Conservation (phyloP, 169 alveolate genomes). For the Cryptosporidium felis region DNA sequence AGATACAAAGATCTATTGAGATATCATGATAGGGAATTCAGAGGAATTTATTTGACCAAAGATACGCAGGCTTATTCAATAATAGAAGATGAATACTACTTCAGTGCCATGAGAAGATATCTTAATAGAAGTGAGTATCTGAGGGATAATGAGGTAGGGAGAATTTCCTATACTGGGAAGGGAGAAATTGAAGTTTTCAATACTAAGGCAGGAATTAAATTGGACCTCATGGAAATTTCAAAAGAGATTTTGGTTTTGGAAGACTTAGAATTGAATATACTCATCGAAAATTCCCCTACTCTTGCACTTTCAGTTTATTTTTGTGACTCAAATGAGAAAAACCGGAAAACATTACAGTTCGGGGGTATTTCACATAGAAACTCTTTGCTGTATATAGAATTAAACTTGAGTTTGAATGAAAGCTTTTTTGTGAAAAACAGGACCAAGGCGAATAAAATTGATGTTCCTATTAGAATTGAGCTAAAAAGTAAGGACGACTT, state of each 20-base stretch:
- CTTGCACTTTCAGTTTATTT: not conserved
- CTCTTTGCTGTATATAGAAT: not conserved
- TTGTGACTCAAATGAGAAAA: not conserved
- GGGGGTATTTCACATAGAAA: not conserved
- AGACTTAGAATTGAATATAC: not conserved
- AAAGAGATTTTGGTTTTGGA: not conserved
- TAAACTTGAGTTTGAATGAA: not conserved
- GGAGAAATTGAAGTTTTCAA: not conserved
- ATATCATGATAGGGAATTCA: not conserved
- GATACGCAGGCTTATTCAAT: not conserved
- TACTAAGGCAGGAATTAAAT: not conserved
- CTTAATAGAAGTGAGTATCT: not conserved
- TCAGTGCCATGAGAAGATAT: not conserved
- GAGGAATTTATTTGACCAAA: not conserved
- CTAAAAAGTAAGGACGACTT: not conserved
- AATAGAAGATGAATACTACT: not conserved
- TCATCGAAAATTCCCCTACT: not conserved
- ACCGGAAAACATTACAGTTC: not conserved
- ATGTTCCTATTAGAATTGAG: not conserved
- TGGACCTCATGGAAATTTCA: not conserved
- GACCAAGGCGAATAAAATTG: no score
- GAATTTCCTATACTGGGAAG: not conserved
- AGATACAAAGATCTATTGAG: not conserved
- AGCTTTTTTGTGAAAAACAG: not conserved
- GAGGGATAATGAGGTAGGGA: not conserved